Evolutionary conservation across 1,284 basidiomycete genomes (phyloP).

Genomic region (Cutaneotrichosporon cyanovorans): DNA sequence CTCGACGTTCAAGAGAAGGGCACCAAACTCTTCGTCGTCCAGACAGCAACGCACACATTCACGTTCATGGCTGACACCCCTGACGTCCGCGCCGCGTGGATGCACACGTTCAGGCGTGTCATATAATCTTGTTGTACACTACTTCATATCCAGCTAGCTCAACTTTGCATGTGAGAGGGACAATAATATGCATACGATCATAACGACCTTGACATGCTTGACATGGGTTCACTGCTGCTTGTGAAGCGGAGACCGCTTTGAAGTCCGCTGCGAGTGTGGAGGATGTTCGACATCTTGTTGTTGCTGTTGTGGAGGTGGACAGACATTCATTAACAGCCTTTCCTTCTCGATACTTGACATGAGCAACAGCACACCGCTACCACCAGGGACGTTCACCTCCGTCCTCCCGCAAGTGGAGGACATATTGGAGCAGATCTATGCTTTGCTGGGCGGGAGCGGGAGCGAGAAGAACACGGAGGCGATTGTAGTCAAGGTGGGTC

Average conservation of each 20-base stretch:
- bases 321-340: no score
- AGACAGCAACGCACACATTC: constrained; percentile 25
- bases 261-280: no score
- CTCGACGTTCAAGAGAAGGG: constrained; percentile 37
- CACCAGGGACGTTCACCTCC: constrained; percentile 12
- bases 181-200: no score
- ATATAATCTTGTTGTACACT: constrained; percentile 7
- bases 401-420: constrained; percentile 13
- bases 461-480: constrained; percentile 1
- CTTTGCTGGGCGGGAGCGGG: constrained; percentile 5
- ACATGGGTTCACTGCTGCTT: no score
- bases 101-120: constrained; percentile 21
- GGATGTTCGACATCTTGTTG: no score
- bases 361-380: background rate
- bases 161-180: background rate
- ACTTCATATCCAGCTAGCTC: background rate
- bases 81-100: constrained; percentile 34
- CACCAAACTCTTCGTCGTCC: constrained; percentile 34
- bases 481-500: constrained; percentile 8
- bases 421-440: constrained; percentile 10
- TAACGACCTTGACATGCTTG: no score
- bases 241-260: no score
- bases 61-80: constrained; percentile 16
- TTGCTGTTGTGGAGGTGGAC: no score
- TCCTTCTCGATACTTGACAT: no score